Evolutionary conservation across 106 monocot genomes (phyloP).

Genomic region (Dendrobium chrysotoxum): DNA sequence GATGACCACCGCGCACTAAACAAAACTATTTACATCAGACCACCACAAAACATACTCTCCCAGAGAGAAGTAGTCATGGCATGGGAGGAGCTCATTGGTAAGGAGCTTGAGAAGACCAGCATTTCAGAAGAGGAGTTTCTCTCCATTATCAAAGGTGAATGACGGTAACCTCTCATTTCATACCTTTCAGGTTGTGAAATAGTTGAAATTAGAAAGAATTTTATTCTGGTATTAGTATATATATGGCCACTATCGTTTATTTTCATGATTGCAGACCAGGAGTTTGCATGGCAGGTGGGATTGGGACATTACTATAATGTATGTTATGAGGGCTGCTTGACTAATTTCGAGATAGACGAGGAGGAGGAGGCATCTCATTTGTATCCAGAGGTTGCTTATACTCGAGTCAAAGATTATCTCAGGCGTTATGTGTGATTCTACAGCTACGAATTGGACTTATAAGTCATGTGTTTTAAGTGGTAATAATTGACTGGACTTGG

Average conservation of each 20-base stretch:
- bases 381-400: slow-evolving; percentile 54
- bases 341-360: slow-evolving; percentile 43
- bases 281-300: slow-evolving; percentile 39
- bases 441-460: not conserved
- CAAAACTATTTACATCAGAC: slow-evolving; percentile 43
- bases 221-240: too few relatives aligned
- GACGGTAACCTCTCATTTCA: too few relatives aligned
- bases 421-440: slow-evolving; percentile 20
- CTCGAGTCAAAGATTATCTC: slow-evolving; percentile 51
- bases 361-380: slow-evolving; percentile 45
- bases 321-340: slow-evolving; percentile 51
- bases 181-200: too few relatives aligned
- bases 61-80: slow-evolving; percentile 36
- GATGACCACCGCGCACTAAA: slow-evolving; percentile 41
- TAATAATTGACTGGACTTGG: too few relatives aligned
- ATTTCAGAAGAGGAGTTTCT: slow-evolving; percentile 45
- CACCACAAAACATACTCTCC: slow-evolving; percentile 52
- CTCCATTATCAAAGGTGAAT: slow-evolving; percentile 24
- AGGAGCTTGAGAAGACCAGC: slow-evolving; percentile 32
- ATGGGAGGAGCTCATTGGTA: slow-evolving; percentile 59
- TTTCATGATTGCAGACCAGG: slow-evolving; percentile 23
- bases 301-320: slow-evolving; percentile 52
- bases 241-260: too few relatives aligned
- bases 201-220: too few relatives aligned
- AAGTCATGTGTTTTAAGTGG: not conserved